These are phyloP conservation scores for Aspergillus hancockii DNA, from an alignment of 495 filamentous ascomycete species.

Conservation along the genomic window DNA sequence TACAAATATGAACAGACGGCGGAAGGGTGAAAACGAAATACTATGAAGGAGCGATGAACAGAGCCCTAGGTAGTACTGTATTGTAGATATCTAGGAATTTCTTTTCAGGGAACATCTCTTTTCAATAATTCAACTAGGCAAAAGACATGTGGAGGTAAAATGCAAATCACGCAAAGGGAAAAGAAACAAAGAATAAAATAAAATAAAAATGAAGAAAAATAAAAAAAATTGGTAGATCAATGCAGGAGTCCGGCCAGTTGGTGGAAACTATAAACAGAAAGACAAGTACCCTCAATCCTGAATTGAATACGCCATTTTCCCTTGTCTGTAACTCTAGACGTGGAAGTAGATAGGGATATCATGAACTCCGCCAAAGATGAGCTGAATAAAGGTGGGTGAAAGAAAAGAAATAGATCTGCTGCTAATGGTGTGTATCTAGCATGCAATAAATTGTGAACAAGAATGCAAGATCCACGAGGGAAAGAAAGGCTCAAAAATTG, in stretches of 20 bases:
- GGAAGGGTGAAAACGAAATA: too few species aligned
- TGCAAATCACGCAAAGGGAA: conserved; percentile 1
- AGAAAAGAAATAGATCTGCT: conserved; percentile 13
- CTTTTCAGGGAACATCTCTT: not conserved
- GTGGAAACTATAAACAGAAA: conserved; percentile 23
- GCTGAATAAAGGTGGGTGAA: conserved; percentile 11
- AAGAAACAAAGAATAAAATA: conserved; percentile 21
- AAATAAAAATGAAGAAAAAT: conserved; percentile 26
- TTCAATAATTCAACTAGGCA: not conserved
- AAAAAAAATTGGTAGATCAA: conserved; percentile 20
- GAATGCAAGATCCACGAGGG: conserved; percentile 15
- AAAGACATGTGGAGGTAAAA: not conserved
- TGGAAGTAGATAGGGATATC: conserved; percentile 26
- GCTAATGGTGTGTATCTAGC: conserved; percentile 17
- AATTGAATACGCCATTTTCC: conserved; percentile 20
- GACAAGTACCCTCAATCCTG: conserved; percentile 14
- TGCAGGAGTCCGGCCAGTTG: conserved; percentile 20
- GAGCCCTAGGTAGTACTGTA: not conserved
- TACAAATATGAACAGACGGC: too few species aligned
- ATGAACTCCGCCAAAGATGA: conserved; percentile 25
- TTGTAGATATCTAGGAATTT: not conserved
- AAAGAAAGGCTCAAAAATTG: conserved; percentile 17
- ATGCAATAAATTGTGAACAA: conserved; percentile 10
- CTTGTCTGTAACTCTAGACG: conserved; percentile 20
- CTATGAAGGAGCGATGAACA: too few species aligned